Evolutionary conservation across 805 yeast genomes (phyloP).

Genomic region (Pichia gijzeniarum): DNA sequence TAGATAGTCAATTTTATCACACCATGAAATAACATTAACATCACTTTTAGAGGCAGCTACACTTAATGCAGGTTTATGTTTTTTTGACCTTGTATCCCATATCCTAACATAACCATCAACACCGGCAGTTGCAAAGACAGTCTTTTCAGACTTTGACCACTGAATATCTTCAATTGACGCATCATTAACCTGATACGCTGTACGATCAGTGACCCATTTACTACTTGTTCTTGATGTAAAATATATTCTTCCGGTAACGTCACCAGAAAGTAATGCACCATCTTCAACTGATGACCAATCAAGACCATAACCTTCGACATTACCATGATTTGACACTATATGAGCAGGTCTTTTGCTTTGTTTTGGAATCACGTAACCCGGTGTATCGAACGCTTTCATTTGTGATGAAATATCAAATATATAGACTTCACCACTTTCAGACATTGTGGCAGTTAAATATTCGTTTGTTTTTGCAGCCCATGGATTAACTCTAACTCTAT

Average conservation of each 20-base stretch:
- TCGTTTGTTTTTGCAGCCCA: constrained; percentile 68
- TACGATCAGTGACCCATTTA: constrained; percentile 80
- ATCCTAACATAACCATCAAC: constrained; percentile 86
- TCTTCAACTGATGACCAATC: constrained; percentile 92
- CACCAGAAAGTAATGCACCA: constrained; percentile 86
- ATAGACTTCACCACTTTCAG: constrained; percentile 84
- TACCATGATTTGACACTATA: constrained; percentile 79
- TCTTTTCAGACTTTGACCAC: constrained; percentile 88
- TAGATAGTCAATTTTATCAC: constrained; percentile 75
- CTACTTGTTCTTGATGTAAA: constrained; percentile 70
- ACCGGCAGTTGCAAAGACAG: constrained; percentile 94
- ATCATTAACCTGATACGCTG: constrained; percentile 63
- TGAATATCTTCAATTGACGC: constrained; percentile 93
- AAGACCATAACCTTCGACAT: constrained; percentile 94
- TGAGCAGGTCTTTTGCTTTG: constrained; percentile 71
- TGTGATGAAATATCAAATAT: constrained; percentile 80
- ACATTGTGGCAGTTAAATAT: constrained; percentile 79
- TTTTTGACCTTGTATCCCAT: constrained; percentile 95
- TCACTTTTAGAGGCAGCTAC: constrained; percentile 76
- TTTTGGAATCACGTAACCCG: constrained; percentile 80
- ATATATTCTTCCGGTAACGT: constrained; percentile 75
- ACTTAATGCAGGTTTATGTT: constrained; percentile 84
- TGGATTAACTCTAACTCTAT: constrained; percentile 81
- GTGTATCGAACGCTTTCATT: constrained; percentile 75
- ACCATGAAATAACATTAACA: constrained; percentile 95